Conservation (phyloP, 345 rosid species). For the Acer campestre region DNA sequence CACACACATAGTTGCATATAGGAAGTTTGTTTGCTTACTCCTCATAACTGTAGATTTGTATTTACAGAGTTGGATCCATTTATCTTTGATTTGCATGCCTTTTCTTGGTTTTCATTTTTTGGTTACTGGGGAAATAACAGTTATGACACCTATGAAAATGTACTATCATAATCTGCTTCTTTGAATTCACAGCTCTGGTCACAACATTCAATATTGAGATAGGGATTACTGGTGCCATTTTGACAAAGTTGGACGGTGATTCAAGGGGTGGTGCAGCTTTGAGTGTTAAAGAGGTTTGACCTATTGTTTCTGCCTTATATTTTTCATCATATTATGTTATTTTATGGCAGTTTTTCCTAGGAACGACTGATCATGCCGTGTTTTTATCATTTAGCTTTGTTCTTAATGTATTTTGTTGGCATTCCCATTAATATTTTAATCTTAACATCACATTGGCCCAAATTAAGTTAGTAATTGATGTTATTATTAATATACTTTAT, state of each 20-base stretch:
- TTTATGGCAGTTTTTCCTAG: background rate
- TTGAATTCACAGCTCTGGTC: slow-evolving; percentile 69
- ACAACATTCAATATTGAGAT: slow-evolving; percentile 95
- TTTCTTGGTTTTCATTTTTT: background rate
- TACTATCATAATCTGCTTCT: slow-evolving; percentile 10
- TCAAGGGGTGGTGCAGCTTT: slow-evolving; percentile 99
- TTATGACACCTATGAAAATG: background rate
- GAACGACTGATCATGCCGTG: background rate
- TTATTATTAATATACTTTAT: background rate
- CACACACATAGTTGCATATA: background rate
- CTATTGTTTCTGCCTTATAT: background rate
- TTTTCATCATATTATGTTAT: slow-evolving; percentile 7
- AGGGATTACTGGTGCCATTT: slow-evolving; percentile 98
- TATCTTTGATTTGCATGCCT: background rate
- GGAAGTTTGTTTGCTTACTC: background rate
- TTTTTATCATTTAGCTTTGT: background rate
- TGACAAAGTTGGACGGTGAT: slow-evolving; percentile 98
- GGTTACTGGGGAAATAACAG: background rate
- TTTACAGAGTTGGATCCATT: background rate
- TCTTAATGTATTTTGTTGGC: background rate
- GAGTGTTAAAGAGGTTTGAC: slow-evolving; percentile 92
- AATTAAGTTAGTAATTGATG: background rate
- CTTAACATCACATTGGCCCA: background rate
- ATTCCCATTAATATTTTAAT: background rate
- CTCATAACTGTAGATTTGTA: background rate